phyloP scores from a whole-genome alignment of 177 flowering plant species.

The Viscum album region DNA sequence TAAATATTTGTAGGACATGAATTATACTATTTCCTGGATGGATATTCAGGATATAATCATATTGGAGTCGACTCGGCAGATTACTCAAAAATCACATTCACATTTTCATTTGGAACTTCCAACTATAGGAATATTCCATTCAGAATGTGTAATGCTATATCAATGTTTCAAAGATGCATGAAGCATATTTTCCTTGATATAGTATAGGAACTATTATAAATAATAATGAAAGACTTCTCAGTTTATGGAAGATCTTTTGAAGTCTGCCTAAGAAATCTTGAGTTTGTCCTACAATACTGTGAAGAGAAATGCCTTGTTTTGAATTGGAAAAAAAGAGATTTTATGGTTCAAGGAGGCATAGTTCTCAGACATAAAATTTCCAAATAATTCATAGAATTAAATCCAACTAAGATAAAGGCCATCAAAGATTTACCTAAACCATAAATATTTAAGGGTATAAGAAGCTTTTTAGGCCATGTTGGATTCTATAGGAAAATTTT shows the following conservation, averaged over 20 bases:
- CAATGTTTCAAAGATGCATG: background rate
- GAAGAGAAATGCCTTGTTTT: background rate
- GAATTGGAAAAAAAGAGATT: background rate
- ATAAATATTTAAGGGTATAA: background rate
- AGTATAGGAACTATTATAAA: background rate
- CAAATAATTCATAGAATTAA: background rate
- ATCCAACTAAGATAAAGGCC: background rate
- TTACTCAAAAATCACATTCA: background rate
- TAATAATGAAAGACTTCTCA: background rate
- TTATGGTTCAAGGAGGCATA: background rate
- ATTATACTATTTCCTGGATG: background rate
- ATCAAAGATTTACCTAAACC: background rate
- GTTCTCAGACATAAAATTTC: background rate
- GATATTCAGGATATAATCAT: background rate
- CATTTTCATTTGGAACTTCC: background rate
- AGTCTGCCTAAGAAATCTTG: background rate
- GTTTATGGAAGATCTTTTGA: background rate
- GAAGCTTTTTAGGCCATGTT: background rate
- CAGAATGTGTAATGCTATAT: background rate
- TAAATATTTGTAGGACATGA: background rate
- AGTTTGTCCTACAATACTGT: background rate
- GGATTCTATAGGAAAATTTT: background rate
- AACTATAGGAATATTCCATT: background rate
- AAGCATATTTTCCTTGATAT: background rate
- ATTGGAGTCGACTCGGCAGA: background rate